Evolutionary conservation across 257 asterid species (phyloP), one percentile per base, ranked within the genome.

Genomic region (Lantana camara): DNA sequence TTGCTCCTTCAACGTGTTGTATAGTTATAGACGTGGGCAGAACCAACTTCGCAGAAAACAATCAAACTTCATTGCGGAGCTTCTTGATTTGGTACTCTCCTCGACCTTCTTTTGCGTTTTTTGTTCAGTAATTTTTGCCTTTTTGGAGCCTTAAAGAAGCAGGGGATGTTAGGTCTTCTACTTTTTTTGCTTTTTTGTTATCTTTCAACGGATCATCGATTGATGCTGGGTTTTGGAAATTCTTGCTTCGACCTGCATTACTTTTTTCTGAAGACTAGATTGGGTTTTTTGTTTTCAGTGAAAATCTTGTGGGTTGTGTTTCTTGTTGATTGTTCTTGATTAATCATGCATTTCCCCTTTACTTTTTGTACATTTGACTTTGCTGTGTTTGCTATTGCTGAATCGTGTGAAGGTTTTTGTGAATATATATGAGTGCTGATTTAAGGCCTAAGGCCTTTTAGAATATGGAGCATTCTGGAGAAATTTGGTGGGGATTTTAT

Each of bases 211-310:
- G 4, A 5, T 27, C 2, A 27, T 27, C 32, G 32, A 27, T 27
- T 5, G 32, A 27, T 27, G 32, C 5, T 27, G 32, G 32, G 32
- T 27, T 27, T 27, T 27, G 4, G 32, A 27, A 2, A 2, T 2
- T 27, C 5, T 27, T 27, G 58, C 29, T 13, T 57, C 56, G 8
- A 60, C 41, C 56, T 40, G 60, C 67, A 38, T 47, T 41, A 38
- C 5, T 32, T 11, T 70, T 55, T 21, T 23, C 44, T 56, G 54
- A 5, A 15, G 46, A 23, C 23, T 20, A 4, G 15, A 35, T 23
- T 48, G 35, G 21, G 35, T 4, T 46, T 37, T 29, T 41, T n/a
- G 3, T 21, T 72, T 50, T 30, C n/a, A 11, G 56, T 21, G 45
- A 19, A 14, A 48, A 40, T 49, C 13, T 49, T 55, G 57, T 42